Percentiles rank a stretch among this genome's conserved stretches.
Evolutionary conservation across 2,329 filamentous ascomycete genomes (phyloP).

Genomic region (Aspergillus hortae): DNA sequence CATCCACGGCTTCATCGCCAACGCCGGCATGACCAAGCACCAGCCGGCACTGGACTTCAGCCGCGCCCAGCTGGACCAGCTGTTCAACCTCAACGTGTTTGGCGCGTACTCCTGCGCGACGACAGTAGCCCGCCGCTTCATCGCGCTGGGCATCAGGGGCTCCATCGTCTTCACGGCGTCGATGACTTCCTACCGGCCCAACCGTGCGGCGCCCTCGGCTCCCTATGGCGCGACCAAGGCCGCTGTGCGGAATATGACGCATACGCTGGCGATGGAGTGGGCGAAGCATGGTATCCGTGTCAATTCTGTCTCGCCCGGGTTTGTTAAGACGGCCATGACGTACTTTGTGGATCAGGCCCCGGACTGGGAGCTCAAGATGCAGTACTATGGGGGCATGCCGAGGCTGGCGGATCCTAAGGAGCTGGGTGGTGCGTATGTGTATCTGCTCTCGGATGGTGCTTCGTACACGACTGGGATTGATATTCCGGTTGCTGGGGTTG

Average conservation of each 20-base stretch:
- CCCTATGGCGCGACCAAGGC: slow-evolving; percentile 45
- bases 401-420: slow-evolving; percentile 52
- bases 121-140: slow-evolving; percentile 30
- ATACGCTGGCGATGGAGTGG: slow-evolving; percentile 45
- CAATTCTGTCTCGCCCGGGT: slow-evolving; percentile 47
- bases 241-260: slow-evolving; percentile 29
- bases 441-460: slow-evolving; percentile 48
- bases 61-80: slow-evolving; percentile 32
- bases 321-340: slow-evolving; percentile 44
- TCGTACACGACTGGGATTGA: slow-evolving; percentile 38
- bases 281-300: slow-evolving; percentile 33
- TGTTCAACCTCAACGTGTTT: slow-evolving; percentile 42
- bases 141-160: slow-evolving; percentile 35
- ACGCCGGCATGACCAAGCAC: slow-evolving; percentile 45
- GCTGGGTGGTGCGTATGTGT: slow-evolving; percentile 56
- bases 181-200: slow-evolving; percentile 47
- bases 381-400: slow-evolving; percentile 58
- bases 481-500: slow-evolving; percentile 39
- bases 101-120: slow-evolving; percentile 24
- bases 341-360: slow-evolving; percentile 50
- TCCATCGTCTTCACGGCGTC: slow-evolving; percentile 43
- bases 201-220: slow-evolving; percentile 41
- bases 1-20: slow-evolving; percentile 43
- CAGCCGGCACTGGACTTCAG: slow-evolving; percentile 42
- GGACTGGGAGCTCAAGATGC: slow-evolving; percentile 56